Evolutionary conservation across 2,329 filamentous ascomycete species (phyloP), one percentile per base, ranked within the genome.

Genomic region (Fusarium secorum): DNA sequence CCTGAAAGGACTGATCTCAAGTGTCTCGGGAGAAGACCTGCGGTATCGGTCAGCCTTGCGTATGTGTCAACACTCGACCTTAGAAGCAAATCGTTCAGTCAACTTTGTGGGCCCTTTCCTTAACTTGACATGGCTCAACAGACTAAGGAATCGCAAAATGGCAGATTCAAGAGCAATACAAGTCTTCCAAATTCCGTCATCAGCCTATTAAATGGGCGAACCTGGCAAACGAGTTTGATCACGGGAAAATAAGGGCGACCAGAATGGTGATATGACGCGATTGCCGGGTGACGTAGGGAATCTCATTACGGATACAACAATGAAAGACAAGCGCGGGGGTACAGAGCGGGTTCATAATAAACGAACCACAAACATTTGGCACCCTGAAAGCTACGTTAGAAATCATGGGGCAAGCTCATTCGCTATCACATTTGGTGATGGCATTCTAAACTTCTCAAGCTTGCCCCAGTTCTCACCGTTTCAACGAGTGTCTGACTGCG

Each of bases 201-300:
- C 15, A 24, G 42, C 26, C 30, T 20, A 32, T 44, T 38, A 32
- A 49, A n/a, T 39, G 32, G 36, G 22, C 26, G 45, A 36, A 13
- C 33, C 42, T 36, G 48, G 39, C 55, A 70, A 70, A 59, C 49
- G 42, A 60, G 32, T 48, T 67, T 67, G 42, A 45, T 53, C 42
- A 52, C 64, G 49, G 59, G 48, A 69, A 46, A 59, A 71, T 39
- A 42, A 70, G 65, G 70, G 61, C 60, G 51, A 48, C 56, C 44
- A 26, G 39, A 62, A 72, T 38, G 51, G 61, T 64, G 56, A 67
- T 51, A 70, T 72, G 70, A 70, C 60, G 61, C 70, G 60, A 72
- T 70, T 66, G 41, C 65, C 39, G 57, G 63, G 74, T 76, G 74
- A 75, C 72, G 74, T 76, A 75, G 72, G 66, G 64, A 60, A 71